Evolutionary conservation across 805 yeast genomes (phyloP), one percentile per base, ranked within the genome.

Genomic region (Cyberlindnera veronae): DNA sequence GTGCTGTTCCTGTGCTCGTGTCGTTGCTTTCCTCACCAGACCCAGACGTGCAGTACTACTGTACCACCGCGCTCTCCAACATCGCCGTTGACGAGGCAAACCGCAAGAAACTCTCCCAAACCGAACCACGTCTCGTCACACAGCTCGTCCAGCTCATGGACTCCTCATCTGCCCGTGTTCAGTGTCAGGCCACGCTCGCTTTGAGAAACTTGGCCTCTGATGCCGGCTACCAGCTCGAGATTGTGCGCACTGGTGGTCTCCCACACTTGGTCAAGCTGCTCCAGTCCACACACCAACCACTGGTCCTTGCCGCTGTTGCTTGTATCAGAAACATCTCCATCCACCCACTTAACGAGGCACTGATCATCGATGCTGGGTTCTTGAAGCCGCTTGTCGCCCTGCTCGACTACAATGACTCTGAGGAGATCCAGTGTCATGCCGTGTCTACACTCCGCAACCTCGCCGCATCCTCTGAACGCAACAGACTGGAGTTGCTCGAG

Each of bases 391-490:
- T 93, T 52, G 96, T 93, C 14, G 76, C 81, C 9, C 70, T 93
- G 45, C 77, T 93, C 50, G 90, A 84, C 60, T 86, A 82, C 62
- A 76, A 79, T 37, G 95, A 87, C 55, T 84, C 86, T 51, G 96
- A 91, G 62, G 99, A 93, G 67, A 91, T 93, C 49, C 96, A 91
- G 68, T 93, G 99, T 62, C 99, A 93, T 66, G 95, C 98, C 2
- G 96, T 93, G 21, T 90, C 97, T 2, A 90, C 98, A 8, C 72
- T 93, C 58, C 78, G 99, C 64, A 93, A 93, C 62, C 74, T 93
- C 54, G 99, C 99, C 16, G 99, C 99, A 5, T 81, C 93, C 37
- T 81, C 93, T 30, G 98, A 93, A 67, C 80, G 88, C 61, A 91
- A 91, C 58, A 81, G 97, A 69, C 74, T 84, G 53, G 95, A 93